These are phyloP conservation scores for Physcomitrellopsis africana DNA, from an alignment of 225 moss, liverwort and hornwort genomes.

Conservation along the genomic window DNA sequence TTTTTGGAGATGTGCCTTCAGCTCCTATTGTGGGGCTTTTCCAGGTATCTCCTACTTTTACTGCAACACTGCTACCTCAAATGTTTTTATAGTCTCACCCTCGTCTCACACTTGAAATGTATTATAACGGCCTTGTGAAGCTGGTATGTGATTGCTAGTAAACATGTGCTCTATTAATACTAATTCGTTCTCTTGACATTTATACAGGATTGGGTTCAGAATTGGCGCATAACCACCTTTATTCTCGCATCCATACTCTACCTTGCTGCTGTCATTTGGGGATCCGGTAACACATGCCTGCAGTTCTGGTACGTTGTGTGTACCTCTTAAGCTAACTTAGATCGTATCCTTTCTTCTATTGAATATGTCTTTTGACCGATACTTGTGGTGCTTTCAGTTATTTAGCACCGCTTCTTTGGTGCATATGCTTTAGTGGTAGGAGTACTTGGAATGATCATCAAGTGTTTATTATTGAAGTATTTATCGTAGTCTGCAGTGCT, in stretches of 20 bases:
- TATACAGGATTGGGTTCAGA: conserved; percentile 65
- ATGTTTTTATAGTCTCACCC: too few relatives aligned
- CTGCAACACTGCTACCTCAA: background rate
- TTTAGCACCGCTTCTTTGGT: too few relatives aligned
- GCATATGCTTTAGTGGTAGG: too few relatives aligned
- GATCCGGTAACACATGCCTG: conserved; percentile 42
- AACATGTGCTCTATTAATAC: background rate
- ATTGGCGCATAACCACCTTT: conserved; percentile 83
- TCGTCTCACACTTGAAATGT: background rate
- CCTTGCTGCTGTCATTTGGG: conserved; percentile 79
- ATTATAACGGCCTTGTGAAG: background rate
- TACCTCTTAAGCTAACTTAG: conserved; percentile 5
- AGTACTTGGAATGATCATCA: too few relatives aligned
- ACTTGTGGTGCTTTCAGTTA: too few relatives aligned
- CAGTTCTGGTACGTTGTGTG: conserved; percentile 7
- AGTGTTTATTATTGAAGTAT: too few relatives aligned
- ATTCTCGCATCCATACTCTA: conserved; percentile 71
- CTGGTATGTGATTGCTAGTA: background rate
- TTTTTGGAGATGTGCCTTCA: conserved; percentile 98
- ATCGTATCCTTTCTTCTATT: too few relatives aligned
- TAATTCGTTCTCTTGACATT: conserved; percentile 14
- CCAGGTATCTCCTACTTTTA: conserved; percentile 50
- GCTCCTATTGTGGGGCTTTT: conserved; percentile 83
- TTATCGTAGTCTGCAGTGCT: too few relatives aligned
- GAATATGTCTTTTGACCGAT: too few relatives aligned